These are phyloP conservation scores for Astrocystis sublimbata DNA, from an alignment of 495 filamentous ascomycete species.

Conservation along the genomic window DNA sequence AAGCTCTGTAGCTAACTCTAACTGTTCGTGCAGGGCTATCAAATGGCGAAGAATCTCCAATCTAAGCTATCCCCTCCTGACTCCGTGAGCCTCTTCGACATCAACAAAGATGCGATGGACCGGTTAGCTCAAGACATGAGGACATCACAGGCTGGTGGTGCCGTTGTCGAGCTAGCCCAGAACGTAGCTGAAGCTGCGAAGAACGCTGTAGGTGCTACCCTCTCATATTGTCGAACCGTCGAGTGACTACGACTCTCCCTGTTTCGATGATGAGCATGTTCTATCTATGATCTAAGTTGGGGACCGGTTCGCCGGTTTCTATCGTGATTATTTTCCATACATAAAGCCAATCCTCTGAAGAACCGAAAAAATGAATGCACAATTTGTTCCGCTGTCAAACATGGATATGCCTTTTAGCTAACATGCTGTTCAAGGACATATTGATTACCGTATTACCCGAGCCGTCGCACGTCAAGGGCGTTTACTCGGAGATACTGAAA, in stretches of 20 bases:
- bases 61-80: conserved; percentile 71
- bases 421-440: conserved; percentile 57
- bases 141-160: conserved; percentile 48
- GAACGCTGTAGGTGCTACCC: conserved; percentile 64
- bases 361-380: conserved; percentile 6
- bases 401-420: conserved; percentile 13
- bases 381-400: conserved; percentile 1
- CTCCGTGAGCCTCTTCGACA: conserved; percentile 70
- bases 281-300: conserved; percentile 64
- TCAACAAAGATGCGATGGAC: conserved; percentile 62
- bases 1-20: not conserved
- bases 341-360: conserved; percentile 70
- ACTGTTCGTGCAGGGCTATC: conserved; percentile 56
- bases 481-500: conserved; percentile 66
- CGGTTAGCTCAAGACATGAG: conserved; percentile 63
- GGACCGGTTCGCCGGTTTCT: conserved; percentile 38
- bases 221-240: not conserved
- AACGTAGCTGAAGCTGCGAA: conserved; percentile 64
- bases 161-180: conserved; percentile 57
- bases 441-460: conserved; percentile 81
- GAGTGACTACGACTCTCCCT: not conserved
- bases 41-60: conserved; percentile 87
- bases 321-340: conserved; percentile 54
- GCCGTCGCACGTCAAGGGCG: conserved; percentile 72
- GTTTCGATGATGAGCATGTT: conserved; percentile 57